A percentile compares a stretch with the other conserved stretches of the same genome.
Conservation (phyloP, 2,329 filamentous ascomycete genomes). For the Pseudogymnoascus sp. region DNA sequence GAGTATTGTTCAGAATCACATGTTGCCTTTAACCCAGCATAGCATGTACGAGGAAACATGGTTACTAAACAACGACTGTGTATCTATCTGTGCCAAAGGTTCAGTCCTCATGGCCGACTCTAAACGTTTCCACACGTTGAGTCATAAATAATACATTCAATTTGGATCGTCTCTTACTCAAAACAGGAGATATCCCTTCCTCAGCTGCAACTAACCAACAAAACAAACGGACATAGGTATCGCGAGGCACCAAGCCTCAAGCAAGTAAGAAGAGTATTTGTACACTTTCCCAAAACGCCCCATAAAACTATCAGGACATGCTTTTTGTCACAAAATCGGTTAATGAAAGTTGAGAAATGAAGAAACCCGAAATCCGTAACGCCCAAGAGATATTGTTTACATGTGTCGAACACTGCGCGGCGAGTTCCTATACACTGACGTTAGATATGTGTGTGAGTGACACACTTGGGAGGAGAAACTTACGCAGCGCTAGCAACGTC, state of each 20-base stretch:
- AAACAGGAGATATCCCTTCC: not conserved
- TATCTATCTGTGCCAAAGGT: constrained; percentile 3
- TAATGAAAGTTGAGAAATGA: constrained; percentile 13
- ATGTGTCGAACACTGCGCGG: constrained; percentile 13
- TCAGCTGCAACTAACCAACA: constrained; percentile 1
- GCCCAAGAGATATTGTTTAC: constrained; percentile 11
- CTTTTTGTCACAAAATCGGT: constrained; percentile 11
- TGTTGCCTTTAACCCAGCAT: not conserved
- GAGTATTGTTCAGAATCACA: not conserved
- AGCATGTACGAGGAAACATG: not conserved
- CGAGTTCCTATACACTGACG: constrained; percentile 6
- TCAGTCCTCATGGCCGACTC: not conserved
- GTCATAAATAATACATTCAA: constrained; percentile 8
- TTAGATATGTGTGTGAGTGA: not conserved
- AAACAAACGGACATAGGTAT: constrained; percentile 3
- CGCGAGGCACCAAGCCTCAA: not conserved
- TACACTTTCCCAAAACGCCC: constrained; percentile 4
- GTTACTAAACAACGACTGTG: not conserved
- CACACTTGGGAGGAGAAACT: constrained; percentile 26
- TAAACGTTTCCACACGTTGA: not conserved
- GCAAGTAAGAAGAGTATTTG: constrained; percentile 1
- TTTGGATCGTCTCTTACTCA: constrained; percentile 2
- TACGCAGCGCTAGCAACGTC: constrained; percentile 52
- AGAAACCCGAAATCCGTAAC: constrained; percentile 6
- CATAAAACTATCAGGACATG: not conserved